phyloP scores from a whole-genome alignment of 1,284 basidiomycete species.

The Pseudozyma tsukubaensis region DNA sequence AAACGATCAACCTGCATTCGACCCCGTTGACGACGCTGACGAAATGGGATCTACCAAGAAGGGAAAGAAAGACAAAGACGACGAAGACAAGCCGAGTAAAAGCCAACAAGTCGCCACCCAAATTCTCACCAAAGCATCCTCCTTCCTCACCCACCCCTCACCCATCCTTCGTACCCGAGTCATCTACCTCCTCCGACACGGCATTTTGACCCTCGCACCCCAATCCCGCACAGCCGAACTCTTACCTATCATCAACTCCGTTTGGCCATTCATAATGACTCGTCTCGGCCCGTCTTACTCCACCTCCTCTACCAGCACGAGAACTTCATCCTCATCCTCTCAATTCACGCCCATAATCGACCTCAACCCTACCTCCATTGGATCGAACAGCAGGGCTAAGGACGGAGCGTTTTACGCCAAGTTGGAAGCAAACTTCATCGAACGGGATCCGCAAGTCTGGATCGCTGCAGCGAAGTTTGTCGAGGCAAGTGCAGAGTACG shows the following conservation, averaged over 20 bases:
- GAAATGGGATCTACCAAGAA: not conserved
- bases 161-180: conserved; percentile 38
- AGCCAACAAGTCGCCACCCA: conserved; percentile 38
- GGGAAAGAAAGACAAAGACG: conserved; percentile 5
- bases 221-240: conserved; percentile 52
- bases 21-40: not conserved
- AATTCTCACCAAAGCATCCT: conserved; percentile 36
- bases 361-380: not conserved
- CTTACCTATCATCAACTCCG: conserved; percentile 57
- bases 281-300: conserved; percentile 52
- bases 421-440: conserved; percentile 24
- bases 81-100: conserved; percentile 42
- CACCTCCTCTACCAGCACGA: not conserved
- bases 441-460: conserved; percentile 57
- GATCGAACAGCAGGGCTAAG: not conserved
- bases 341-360: conserved; percentile 31
- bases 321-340: not conserved
- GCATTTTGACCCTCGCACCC: conserved; percentile 41
- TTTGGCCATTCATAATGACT: conserved; percentile 63
- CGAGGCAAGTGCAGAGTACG: conserved; percentile 29
- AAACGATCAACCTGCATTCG: conserved; percentile 9
- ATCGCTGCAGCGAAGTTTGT: conserved; percentile 52
- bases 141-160: conserved; percentile 54
- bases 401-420: conserved; percentile 11
- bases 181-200: conserved; percentile 42